Base-by-base conservation (phyloP, 768 basidiomycete species). In the Xanthoconium stramineum region DNA sequence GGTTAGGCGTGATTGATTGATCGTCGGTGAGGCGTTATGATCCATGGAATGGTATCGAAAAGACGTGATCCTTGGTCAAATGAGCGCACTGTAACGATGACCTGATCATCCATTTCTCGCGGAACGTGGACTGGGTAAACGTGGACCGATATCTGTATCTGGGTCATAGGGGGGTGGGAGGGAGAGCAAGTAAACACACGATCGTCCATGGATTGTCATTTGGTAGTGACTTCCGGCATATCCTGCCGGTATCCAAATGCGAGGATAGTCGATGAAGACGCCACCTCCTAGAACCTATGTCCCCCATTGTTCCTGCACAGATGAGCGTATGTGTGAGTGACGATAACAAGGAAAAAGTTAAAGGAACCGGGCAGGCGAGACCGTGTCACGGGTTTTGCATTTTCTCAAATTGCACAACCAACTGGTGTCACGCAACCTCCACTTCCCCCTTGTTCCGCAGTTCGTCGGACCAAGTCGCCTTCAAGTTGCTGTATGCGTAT, bases 41-140 rank as follows among this genome's bases (percentile, higher is more conserved):
- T 24, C 24, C 24, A 24, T 24, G 28, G 35, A 48, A 38, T 28
- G 53, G 33, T 43, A 33, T 29, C 19, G 46, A 43, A 28, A 28
- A 46, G 28, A 29, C 40, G 9, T 15, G 43, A 30, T 44, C 32
- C 28, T 10, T 48, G 29, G 42, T 43, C 49, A 30, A 44, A 29
- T 13, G 15, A 38, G 8, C 37, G 20, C 45, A 32, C 24, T 2
- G 14, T 32, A 10, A 19, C 11, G 35, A 37, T 59, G 48, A 42
- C 46, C 20, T 10, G 30, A 15, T 12, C 20, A 9, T 7, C 33
- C 28, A 36, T 29, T 50, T 38, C 47, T 51, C 60, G 51, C 37
- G 56, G 61, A 50, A 50, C 52, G 33, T 3, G 30, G 60, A 14
- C 55, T n/a, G 55, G 45, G 50, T 33, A 47, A 48, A 48, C 49